phyloP scores from a whole-genome alignment of 169 alveolate species.

The Cryptosporidium ryanae region DNA sequence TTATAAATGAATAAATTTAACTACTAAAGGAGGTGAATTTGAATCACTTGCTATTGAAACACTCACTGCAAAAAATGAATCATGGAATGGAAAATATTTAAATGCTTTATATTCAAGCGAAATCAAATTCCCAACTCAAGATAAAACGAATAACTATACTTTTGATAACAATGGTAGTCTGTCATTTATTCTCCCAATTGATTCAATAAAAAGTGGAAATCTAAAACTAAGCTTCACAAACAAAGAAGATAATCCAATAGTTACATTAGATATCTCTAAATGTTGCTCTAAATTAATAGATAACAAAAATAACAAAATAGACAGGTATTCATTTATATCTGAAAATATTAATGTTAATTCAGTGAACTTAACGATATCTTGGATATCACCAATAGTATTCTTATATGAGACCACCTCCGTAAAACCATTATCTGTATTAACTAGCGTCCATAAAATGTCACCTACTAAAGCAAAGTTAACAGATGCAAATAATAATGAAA shows the following conservation, averaged over 20 bases:
- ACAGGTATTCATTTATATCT: conserved; percentile 2
- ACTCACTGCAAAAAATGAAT: too few relatives aligned
- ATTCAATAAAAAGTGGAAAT: neutral
- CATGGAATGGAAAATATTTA: too few relatives aligned
- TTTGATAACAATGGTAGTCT: neutral
- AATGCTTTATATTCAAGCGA: too few relatives aligned
- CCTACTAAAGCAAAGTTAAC: conserved; percentile 15
- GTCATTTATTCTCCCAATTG: conserved; percentile 21
- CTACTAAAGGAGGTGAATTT: neutral
- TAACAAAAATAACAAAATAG: neutral
- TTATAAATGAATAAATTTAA: neutral
- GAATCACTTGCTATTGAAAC: too few relatives aligned
- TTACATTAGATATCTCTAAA: conserved; percentile 1
- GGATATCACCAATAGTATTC: conserved; percentile 11
- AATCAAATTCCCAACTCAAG: too few relatives aligned
- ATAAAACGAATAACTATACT: neutral
- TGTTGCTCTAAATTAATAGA: conserved; percentile 38
- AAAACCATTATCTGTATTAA: neutral
- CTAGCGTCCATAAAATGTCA: neutral
- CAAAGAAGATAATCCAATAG: neutral
- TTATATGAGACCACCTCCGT: neutral
- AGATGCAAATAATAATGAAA: neutral
- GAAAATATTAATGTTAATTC: neutral
- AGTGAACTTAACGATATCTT: conserved; percentile 5
- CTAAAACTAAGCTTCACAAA: neutral